Base-by-base conservation (phyloP, 1,284 basidiomycete genomes). In the Paramarasmius palmivorus region DNA sequence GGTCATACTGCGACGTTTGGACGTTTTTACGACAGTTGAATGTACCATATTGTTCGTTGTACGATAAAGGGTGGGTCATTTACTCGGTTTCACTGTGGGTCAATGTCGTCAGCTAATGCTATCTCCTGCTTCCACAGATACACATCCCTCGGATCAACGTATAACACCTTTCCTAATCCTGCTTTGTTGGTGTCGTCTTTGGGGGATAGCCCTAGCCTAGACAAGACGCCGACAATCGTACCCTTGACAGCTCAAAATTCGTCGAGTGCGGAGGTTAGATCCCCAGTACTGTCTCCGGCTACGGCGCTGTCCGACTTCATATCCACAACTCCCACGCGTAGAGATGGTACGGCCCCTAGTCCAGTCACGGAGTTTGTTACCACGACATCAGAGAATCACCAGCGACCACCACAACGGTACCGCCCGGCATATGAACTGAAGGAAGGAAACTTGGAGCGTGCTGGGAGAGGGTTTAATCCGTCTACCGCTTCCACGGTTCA, bases 101-200 rank as follows among this genome's bases (percentile, higher is more conserved):
- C n/a, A 17, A 23, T 32, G 20, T 41, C 12, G 29, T n/a, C n/a
- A 23, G 9, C 35, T 22, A 15, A 29, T 22, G 23, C 39, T n/a
- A 26, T n/a, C 10, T 1, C 25, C 34, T 37, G 14, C 25, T n/a
- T 37, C 37, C 25, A 15, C 58, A 95, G 93, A 29, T 99, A 97
- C 70, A 99, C 97, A 0, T 97, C 94, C 2, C 81, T 99, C 14
- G 96, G 97, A 20, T 97, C 94, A 15, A 95, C 92, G 1, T 92
- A 86, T 72, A 98, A 98, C 72, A 98, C 97, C 0, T 88, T 87
- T 62, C 93, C 86, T 0, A 99, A 99, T 64, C 96, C 96, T 0
- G 81, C 90, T 0, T 79, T 97, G 5, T 75, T 78, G 22, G 72
- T 84, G 53, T 55, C 65, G 63, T 58, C 61, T 12, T n/a, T n/a